Percentiles rank a stretch among this genome's conserved stretches.
phyloP scores from a whole-genome alignment of 208 protist genomes.

The Leishmania tarentolae region DNA sequence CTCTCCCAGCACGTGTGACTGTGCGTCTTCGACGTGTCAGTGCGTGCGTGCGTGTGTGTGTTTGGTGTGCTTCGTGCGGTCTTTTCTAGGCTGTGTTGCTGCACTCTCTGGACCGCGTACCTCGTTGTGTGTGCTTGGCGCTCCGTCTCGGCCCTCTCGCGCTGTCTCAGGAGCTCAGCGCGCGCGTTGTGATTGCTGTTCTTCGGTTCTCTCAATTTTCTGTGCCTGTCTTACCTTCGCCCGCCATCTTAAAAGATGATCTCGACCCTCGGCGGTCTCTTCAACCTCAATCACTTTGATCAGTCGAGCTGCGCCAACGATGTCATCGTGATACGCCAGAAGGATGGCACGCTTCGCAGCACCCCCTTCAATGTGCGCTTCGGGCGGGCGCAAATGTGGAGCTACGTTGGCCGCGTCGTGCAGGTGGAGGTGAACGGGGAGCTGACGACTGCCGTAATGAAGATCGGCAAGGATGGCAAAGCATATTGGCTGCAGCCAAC shows the following conservation, averaged over 20 bases:
- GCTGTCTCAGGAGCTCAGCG: not conserved
- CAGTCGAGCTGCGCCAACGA: conserved; percentile 95
- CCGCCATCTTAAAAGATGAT: conserved; percentile 43
- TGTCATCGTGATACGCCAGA: conserved; percentile 96
- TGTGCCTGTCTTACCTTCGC: too few species aligned
- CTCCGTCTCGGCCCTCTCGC: not conserved
- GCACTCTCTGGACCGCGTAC: not conserved
- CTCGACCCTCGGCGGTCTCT: conserved; percentile 66
- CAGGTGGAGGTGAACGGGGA: conserved; percentile 95
- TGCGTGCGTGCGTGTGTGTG: too few species aligned
- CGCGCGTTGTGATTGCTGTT: not conserved
- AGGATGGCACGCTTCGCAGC: conserved; percentile 92
- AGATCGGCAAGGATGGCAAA: conserved; percentile 94
- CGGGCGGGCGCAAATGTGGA: conserved; percentile 93
- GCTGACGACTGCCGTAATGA: conserved; percentile 92
- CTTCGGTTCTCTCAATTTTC: not conserved
- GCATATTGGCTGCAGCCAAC: conserved; percentile 92
- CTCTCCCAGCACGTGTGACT: not conserved
- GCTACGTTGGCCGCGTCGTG: conserved; percentile 91
- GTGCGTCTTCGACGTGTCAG: not conserved
- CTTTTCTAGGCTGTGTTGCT: not conserved
- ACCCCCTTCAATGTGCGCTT: conserved; percentile 98
- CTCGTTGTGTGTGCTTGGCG: too few species aligned
- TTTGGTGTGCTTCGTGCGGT: not conserved
- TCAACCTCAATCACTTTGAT: conserved; percentile 85